A percentile compares a stretch with the other conserved stretches of the same genome.
These are phyloP conservation scores for Excoecaria cochinchinensis DNA, from an alignment of 345 rosid genomes.

Conservation along the genomic window DNA sequence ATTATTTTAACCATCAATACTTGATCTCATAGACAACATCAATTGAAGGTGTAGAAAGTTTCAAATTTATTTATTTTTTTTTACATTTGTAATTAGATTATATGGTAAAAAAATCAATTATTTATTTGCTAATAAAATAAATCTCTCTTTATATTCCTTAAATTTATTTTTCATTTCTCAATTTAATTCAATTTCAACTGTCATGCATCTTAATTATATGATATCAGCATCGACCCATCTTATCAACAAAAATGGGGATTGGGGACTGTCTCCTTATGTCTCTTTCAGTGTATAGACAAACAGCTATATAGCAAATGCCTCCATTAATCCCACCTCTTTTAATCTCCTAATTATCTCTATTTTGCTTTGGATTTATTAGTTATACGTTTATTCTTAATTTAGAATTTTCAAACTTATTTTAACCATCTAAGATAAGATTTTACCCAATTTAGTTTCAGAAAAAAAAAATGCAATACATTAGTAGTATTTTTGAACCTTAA, in stretches of 20 bases:
- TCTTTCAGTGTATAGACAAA: not conserved
- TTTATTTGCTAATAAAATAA: no score
- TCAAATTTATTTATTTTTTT: no score
- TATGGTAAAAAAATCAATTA: no score
- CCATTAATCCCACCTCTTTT: not conserved
- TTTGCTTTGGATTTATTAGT: not conserved
- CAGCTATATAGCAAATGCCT: not conserved
- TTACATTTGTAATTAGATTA: no score
- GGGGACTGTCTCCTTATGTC: not conserved
- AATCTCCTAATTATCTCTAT: not conserved
- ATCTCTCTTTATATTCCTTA: no score
- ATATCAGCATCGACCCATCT: not conserved
- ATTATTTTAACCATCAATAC: no score
- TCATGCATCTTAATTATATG: not conserved
- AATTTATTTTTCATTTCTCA: not conserved
- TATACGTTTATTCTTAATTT: not conserved
- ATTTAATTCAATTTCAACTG: not conserved
- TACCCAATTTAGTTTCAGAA: no score
- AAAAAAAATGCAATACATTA: no score
- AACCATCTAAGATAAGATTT: no score
- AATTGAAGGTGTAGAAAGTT: no score
- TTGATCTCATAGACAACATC: no score
- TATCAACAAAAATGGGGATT: slow-evolving; percentile 8
- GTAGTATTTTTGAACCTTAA: no score
- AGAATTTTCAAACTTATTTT: not conserved